Evolutionary conservation across 345 rosid species (phyloP), one percentile per base, ranked within the genome.

Genomic region (Eucalyptus dawsonii): DNA sequence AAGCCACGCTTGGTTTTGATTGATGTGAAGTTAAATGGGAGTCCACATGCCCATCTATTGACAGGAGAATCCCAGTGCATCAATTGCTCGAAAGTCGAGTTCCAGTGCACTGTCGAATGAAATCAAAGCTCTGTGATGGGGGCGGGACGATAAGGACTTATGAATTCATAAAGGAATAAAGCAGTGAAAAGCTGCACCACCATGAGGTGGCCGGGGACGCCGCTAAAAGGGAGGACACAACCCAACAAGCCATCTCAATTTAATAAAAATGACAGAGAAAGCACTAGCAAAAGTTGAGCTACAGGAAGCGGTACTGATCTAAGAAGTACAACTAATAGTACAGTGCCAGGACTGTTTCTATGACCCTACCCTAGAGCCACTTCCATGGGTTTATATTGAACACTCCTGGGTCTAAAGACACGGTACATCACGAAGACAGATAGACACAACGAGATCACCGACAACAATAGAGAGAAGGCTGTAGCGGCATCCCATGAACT

Each of bases 401-500:
- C 45, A 31, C 37, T 86, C 27, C 14, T 91, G n/a, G 93, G 94
- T 88, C 90, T 89, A 60, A 88, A 89, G 53, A 93, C 72, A 81
- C 90, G 93, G 89, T 95, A 96, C 44, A 92, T 94, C 88, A 95
- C 92, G 53, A 95, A 97, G 87, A 94, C 92, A 22, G 99, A 93
- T 29, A 96, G 87, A 80, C 93, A 94, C 11, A 97, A 89, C 25
- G 99, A 92, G 25, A 93, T 87, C 45, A 94, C 92, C 10, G 99
- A 94, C 37, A 98, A 89, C 50, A 98, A 80, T 88, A 98, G 93
- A 76, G 98, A 94, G 83, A 96, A 91, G 89, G 94, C 94, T 87
- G 96, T 93, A 72, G 94, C 89, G 69, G 94, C 90, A 31, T 93
- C 93, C 90, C 93, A 92, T 42, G 97, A 93, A 83, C 95, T 90